Base-by-base conservation (phyloP, 805 yeast species). In the Metschnikowia sp. region DNA sequence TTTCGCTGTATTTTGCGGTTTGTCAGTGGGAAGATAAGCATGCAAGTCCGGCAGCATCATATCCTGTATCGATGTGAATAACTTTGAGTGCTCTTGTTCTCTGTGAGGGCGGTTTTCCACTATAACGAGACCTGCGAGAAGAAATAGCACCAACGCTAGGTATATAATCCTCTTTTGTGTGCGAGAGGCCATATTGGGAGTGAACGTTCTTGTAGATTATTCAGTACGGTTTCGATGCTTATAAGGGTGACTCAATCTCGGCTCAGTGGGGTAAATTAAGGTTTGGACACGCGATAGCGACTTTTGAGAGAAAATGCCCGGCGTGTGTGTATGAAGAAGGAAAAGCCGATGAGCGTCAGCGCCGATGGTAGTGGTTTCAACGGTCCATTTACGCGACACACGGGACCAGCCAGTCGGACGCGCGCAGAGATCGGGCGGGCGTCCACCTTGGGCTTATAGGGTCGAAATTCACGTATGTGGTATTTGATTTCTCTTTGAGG, bases 31-130 rank as follows among this genome's bases (percentile, higher is more conserved):
- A 10, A 39, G 39, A 11, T 44, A 39, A 10, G 31, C 28, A 18
- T 40, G 42, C 36, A 45, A 39, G 26, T 37, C 43, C 13, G 39
- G 36, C 30, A 45, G 45, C 44, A 53, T 31, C 28, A 49, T 26
- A 15, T 43, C 55, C 33, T 48, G 55, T 32, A 55, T 32, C 11
- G 52, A 48, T 19, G 39, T 30, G 33, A 54, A 35, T 19, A 55
- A 32, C 15, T 47, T 41, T 10, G 49, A 37, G 36, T 45, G 46
- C 11, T 42, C 54, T 11, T 19, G 19, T 18, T 37, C 36, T 36
- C 44, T 40, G 22, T 51, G 49, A 29, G 59, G 54, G 8, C 58
- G 45, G 18, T 51, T 55, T 35, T 50, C 56, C 26, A 52, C 48
- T 29, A 53, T 44, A 41, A 49, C 48, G 32, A 56, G 39, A 8